Evolutionary conservation across 2,329 filamentous ascomycete species (phyloP).

Genomic region (Hypoxylon sp.): DNA sequence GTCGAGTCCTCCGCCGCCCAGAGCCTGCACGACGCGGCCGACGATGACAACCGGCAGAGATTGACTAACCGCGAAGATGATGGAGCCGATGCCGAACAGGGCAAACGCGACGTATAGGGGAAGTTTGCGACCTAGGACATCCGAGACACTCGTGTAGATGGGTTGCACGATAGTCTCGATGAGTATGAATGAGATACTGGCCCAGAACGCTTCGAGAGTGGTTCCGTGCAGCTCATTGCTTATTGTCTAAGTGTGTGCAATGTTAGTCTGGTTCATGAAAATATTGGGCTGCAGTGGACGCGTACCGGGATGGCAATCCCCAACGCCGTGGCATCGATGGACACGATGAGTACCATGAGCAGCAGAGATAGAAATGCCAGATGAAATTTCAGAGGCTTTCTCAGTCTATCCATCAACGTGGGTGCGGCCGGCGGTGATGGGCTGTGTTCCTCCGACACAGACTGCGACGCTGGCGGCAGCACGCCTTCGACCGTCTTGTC

Average conservation of each 20-base stretch:
- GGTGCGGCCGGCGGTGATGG: not conserved
- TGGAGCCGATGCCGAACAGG: slow-evolving; percentile 48
- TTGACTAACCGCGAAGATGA: slow-evolving; percentile 40
- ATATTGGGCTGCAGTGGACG: not conserved
- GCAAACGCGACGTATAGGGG: slow-evolving; percentile 38
- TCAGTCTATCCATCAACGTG: not conserved
- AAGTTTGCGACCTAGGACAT: slow-evolving; percentile 43
- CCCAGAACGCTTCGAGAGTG: slow-evolving; percentile 33
- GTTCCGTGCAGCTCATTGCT: not conserved
- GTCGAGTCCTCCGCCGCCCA: slow-evolving; percentile 44
- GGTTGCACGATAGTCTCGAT: slow-evolving; percentile 36
- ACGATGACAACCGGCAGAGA: slow-evolving; percentile 35
- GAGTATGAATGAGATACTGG: slow-evolving; percentile 44
- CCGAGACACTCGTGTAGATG: slow-evolving; percentile 39
- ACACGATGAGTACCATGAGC: not conserved
- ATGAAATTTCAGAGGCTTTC: not conserved
- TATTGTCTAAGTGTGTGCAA: not conserved
- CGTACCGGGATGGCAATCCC: not conserved
- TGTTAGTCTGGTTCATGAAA: not conserved
- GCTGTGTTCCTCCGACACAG: not conserved
- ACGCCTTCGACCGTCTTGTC: not conserved
- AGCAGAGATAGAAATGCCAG: not conserved
- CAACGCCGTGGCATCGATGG: not conserved
- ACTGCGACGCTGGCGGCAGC: not conserved
- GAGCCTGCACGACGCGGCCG: slow-evolving; percentile 39